phyloP scores from a whole-genome alignment of 2,329 filamentous ascomycete species.

The Neonectria punicea region DNA sequence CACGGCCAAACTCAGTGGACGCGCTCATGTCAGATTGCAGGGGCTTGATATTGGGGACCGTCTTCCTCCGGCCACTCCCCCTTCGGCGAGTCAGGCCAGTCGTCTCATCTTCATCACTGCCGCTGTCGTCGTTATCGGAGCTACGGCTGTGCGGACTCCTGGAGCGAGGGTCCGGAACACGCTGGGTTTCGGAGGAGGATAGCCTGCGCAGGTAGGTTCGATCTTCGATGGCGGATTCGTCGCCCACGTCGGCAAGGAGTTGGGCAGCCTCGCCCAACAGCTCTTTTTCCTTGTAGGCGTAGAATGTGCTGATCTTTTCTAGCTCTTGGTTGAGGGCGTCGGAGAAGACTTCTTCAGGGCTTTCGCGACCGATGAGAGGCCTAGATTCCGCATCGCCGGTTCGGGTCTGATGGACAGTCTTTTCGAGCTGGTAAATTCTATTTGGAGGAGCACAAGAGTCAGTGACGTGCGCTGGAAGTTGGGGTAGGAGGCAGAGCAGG shows the following conservation, averaged over 20 bases:
- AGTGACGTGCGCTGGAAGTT: neutral
- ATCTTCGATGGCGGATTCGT: conserved; percentile 65
- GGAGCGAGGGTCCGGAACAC: conserved; percentile 33
- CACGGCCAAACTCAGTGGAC: conserved; percentile 68
- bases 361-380: conserved; percentile 78
- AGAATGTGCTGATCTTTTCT: conserved; percentile 94
- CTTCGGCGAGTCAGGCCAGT: conserved; percentile 62
- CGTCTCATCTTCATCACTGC: conserved; percentile 71
- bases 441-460: conserved; percentile 46
- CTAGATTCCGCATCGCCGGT: conserved; percentile 82
- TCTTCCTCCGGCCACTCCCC: conserved; percentile 54
- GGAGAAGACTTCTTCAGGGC: conserved; percentile 84
- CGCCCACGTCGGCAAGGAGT: conserved; percentile 78
- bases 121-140: conserved; percentile 71
- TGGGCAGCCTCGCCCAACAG: conserved; percentile 83
- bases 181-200: conserved; percentile 39
- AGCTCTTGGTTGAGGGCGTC: conserved; percentile 87
- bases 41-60: conserved; percentile 50
- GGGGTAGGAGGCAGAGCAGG: neutral
- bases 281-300: conserved; percentile 87
- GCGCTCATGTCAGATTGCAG: conserved; percentile 65
- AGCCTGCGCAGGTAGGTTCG: conserved; percentile 49
- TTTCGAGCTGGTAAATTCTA: conserved; percentile 96
- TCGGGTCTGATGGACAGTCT: conserved; percentile 74
- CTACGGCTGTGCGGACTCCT: conserved; percentile 55